A percentile compares a stretch with the other conserved stretches of the same genome.
Conservation (phyloP, 495 filamentous ascomycete genomes). For the Thermothielavioides terrestris region DNA sequence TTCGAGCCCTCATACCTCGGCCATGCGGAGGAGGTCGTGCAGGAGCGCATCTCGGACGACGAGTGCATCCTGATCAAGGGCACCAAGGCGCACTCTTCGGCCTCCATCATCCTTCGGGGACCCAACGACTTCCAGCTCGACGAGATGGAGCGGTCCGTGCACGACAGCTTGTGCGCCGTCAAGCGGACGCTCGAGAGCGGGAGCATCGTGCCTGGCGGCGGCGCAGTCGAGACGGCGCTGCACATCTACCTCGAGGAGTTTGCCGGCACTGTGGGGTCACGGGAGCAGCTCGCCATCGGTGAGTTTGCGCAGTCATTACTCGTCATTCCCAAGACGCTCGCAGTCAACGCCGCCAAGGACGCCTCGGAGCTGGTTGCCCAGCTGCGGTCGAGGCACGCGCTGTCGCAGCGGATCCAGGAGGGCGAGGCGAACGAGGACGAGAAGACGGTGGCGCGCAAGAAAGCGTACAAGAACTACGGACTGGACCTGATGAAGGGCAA, state of each 20-base stretch:
- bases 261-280: conserved; percentile 93
- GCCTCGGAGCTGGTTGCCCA: conserved; percentile 90
- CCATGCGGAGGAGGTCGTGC: conserved; percentile 85
- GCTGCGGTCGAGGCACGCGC: conserved; percentile 86
- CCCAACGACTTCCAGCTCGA: conserved; percentile 95
- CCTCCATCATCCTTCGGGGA: conserved; percentile 93
- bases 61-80: conserved; percentile 97
- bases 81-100: conserved; percentile 84
- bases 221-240: conserved; percentile 95
- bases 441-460: conserved; percentile 80
- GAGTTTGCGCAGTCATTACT: conserved; percentile 95
- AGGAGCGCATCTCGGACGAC: conserved; percentile 97
- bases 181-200: conserved; percentile 97
- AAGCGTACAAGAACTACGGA: conserved; percentile 97
- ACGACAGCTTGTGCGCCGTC: conserved; percentile 92
- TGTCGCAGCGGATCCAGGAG: conserved; percentile 82
- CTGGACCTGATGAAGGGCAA: conserved; percentile 83
- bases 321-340: conserved; percentile 91
- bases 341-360: conserved; percentile 95
- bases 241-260: conserved; percentile 99
- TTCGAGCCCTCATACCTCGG: conserved; percentile 87
- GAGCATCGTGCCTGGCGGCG: conserved; percentile 91
- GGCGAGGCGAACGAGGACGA: conserved; percentile 76
- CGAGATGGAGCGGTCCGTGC: conserved; percentile 98
- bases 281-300: conserved; percentile 95